A percentile compares a stretch with the other conserved stretches of the same genome.
phyloP scores from a whole-genome alignment of 257 asterid species.

The Solanum dulcamara region DNA sequence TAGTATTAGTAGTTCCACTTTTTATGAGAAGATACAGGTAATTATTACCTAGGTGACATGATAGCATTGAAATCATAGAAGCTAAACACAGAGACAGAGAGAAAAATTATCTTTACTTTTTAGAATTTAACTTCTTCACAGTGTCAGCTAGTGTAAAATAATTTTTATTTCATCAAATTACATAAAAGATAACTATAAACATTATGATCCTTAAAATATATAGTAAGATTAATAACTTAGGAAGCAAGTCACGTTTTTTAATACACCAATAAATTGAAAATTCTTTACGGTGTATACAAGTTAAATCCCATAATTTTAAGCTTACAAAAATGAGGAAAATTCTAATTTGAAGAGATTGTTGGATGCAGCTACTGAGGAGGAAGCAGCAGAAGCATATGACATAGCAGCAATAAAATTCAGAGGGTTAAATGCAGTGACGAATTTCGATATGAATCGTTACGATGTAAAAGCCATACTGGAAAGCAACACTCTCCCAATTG shows the following conservation, averaged over 20 bases:
- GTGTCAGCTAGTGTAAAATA: too few species aligned
- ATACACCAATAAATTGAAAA: not conserved
- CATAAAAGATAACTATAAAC: not conserved
- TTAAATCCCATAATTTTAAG: not conserved
- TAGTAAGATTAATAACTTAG: not conserved
- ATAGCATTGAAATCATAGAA: not conserved
- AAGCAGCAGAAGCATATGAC: constrained; percentile 96
- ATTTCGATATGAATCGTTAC: constrained; percentile 85
- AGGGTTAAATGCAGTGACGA: constrained; percentile 77
- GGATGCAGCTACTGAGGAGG: constrained; percentile 70
- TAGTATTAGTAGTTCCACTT: not conserved
- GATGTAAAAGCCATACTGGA: constrained; percentile 81
- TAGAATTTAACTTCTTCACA: not conserved
- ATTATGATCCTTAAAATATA: not conserved
- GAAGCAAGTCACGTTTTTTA: not conserved
- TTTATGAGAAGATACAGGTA: not conserved
- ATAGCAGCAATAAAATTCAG: constrained; percentile 84
- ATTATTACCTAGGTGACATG: not conserved
- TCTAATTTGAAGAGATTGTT: not conserved
- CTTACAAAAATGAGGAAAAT: not conserved
- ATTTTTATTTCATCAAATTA: not conserved
- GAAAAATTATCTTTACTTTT: not conserved
- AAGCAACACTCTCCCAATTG: constrained; percentile 74
- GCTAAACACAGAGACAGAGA: not conserved
- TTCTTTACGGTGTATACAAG: not conserved